These are phyloP conservation scores for Xylariomycetidae sp. DNA, from an alignment of 2,329 filamentous ascomycete genomes.

Conservation along the genomic window DNA sequence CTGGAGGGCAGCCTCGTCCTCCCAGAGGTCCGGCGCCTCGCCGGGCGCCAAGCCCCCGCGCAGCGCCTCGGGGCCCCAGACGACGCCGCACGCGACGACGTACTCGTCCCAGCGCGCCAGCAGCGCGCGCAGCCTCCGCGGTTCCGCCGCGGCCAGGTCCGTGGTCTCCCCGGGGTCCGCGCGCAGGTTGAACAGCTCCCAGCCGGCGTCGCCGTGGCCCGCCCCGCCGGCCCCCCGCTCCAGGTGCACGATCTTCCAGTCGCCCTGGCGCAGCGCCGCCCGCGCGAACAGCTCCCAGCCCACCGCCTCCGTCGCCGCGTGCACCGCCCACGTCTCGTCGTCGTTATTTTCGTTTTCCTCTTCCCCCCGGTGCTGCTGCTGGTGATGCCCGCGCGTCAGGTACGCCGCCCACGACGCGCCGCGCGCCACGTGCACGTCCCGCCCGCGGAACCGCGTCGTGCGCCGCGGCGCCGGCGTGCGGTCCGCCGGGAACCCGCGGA, in stretches of 20 bases:
- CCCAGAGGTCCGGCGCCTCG: not conserved
- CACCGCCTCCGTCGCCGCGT: not conserved
- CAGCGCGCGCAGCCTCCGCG: not conserved
- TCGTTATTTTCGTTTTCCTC: not conserved
- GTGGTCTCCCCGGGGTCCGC: conserved; percentile 5
- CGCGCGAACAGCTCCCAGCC: conserved; percentile 1
- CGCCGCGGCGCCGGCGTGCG: not conserved
- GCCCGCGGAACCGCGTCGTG: conserved; percentile 7
- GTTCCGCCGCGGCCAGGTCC: conserved; percentile 2
- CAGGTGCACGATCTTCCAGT: conserved; percentile 5
- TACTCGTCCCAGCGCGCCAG: conserved; percentile 2
- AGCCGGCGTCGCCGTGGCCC: conserved; percentile 2
- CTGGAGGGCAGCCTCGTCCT: not conserved
- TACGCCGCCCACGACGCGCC: conserved; percentile 2
- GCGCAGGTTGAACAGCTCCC: conserved; percentile 6
- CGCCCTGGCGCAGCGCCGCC: conserved; percentile 3
- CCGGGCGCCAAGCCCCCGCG: not conserved
- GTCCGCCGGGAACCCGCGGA: not conserved
- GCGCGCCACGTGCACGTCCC: conserved; percentile 11
- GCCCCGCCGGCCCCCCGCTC: conserved; percentile 1
- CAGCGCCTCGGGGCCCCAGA: not conserved
- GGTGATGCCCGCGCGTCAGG: not conserved
- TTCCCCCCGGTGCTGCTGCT: too few species aligned
- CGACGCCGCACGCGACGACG: conserved; percentile 16
- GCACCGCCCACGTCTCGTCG: conserved; percentile 1